A percentile compares a stretch with the other conserved stretches of the same genome.
Evolutionary conservation across 2,329 filamentous ascomycete genomes (phyloP).

Genomic region (Colletotrichum costaricense): DNA sequence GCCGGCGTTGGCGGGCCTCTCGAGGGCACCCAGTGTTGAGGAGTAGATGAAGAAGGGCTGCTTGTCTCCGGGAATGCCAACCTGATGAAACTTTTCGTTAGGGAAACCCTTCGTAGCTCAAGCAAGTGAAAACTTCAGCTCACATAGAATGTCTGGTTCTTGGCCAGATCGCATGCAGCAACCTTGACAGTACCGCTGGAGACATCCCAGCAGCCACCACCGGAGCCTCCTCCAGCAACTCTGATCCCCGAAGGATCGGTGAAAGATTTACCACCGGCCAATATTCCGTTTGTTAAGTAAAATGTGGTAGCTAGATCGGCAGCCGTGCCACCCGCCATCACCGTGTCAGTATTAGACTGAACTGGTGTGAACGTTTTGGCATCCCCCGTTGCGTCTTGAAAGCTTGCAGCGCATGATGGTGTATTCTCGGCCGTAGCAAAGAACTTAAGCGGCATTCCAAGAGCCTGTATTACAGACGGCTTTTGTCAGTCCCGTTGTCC

Average conservation of each 20-base stretch:
- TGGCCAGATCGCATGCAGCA: not conserved
- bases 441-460: not conserved
- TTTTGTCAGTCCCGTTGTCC: not conserved
- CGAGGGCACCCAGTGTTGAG: not conserved
- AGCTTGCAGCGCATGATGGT: not conserved
- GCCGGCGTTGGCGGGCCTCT: not conserved
- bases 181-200: not conserved
- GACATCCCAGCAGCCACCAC: not conserved
- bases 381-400: not conserved
- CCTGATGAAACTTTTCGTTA: not conserved
- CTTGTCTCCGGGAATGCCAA: not conserved
- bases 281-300: not conserved
- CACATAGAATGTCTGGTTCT: not conserved
- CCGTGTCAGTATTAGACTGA: not conserved
- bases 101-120: not conserved
- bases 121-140: not conserved
- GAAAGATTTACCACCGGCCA: not conserved
- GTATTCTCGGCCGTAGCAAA: not conserved
- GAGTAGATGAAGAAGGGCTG: not conserved
- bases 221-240: not conserved
- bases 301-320: not conserved
- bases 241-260: not conserved
- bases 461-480: not conserved
- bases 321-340: not conserved
- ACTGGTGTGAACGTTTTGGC: not conserved